phyloP scores from a whole-genome alignment of 305 asterid genomes.

The Fraxinus floribunda region DNA sequence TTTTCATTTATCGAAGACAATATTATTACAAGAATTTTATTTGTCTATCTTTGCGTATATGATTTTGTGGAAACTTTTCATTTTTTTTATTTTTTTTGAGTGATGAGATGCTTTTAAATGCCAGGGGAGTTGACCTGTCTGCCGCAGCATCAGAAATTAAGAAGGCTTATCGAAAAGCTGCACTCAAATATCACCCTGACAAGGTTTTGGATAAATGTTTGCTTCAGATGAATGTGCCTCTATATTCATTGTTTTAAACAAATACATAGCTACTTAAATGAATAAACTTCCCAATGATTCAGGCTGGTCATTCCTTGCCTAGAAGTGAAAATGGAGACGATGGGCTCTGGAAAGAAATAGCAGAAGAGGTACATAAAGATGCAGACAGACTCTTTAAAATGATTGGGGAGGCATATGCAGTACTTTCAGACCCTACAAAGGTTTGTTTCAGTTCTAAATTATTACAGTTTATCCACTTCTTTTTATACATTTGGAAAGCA shows the following conservation, averaged over 20 bases:
- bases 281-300: constrained; percentile 22
- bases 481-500: constrained; percentile 13
- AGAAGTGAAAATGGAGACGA: constrained; percentile 80
- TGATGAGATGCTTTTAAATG: constrained; percentile 30
- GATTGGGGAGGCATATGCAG: constrained; percentile 97
- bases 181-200: constrained; percentile 93
- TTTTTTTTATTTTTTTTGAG: background rate
- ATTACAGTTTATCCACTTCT: background rate
- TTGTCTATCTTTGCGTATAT: constrained; percentile 3
- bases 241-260: constrained; percentile 1
- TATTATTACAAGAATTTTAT: background rate
- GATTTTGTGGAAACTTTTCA: background rate
- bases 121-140: constrained; percentile 88
- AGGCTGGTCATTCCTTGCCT: constrained; percentile 83
- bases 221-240: constrained; percentile 21
- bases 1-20: background rate
- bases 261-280: constrained; percentile 8
- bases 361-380: constrained; percentile 75
- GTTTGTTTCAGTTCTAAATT: constrained; percentile 33
- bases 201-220: constrained; percentile 52
- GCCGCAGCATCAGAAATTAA: constrained; percentile 79
- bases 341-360: constrained; percentile 79
- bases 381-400: constrained; percentile 88
- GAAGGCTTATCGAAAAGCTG: constrained; percentile 93
- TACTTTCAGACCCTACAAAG: constrained; percentile 87